Evolutionary conservation across 768 basidiomycete genomes (phyloP), one percentile per base, ranked within the genome.

Genomic region (Mycena galopus): DNA sequence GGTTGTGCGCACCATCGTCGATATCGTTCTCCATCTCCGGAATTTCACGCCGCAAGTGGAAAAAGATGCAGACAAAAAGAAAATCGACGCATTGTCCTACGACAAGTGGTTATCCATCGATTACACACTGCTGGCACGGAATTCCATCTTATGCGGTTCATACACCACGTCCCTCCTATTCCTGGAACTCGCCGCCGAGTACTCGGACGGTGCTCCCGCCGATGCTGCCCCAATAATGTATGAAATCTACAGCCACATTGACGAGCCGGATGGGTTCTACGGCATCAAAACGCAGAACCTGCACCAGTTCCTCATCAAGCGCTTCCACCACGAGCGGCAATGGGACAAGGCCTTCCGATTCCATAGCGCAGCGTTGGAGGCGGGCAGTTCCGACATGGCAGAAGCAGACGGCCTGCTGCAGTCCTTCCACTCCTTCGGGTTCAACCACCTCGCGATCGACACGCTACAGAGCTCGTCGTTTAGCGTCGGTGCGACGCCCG

Each of bases 261-360:
- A 98, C 77, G 98, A 99, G 79, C 97, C 97, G 0, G 98, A 99
- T 77, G 96, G 98, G 2, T 99, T 99, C 80, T 99, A 99, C 81
- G 96, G 96, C 7, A 96, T 99, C 70, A 87, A 92, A 72, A 91
- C 93, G 9, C 82, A 87, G 35, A 91, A 99, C 78, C 88, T 94
- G n/a, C 88, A 90, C 29, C 87, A 89, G 53, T 94, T 96, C 67
- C 87, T 99, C 39, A 86, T 96, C 62, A 93, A 91, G 73, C 90
- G 95, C 12, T 92, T 97, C 73, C 94, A 95, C 75, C 98, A 99
- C 73, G 98, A 99, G 80, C 88, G 91, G 23, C 93, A 97, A 78
- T 97, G 96, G 94, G 91, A 93, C 55, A 94, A 93, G 78, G 96
- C 97, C 0, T 95, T 99, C 76, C 89, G 89, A 35, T 94, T 94